Base-by-base conservation (phyloP, 1,284 basidiomycete species). In the Psilocybe mexicana region DNA sequence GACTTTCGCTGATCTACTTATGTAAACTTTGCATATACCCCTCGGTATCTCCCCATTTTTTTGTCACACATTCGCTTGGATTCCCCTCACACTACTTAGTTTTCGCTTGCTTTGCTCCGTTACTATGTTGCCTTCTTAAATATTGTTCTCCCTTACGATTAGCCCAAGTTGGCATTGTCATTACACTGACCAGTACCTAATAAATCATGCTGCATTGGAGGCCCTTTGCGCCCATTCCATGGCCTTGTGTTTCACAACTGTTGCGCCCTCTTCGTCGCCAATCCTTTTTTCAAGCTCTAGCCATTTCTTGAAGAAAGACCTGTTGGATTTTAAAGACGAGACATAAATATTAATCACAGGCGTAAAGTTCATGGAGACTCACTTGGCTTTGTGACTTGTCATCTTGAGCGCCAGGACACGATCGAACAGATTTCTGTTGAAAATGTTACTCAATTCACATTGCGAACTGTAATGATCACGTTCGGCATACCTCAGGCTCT, bases 301-400 rank as follows among this genome's bases (percentile, higher is more conserved):
- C 94, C 96, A 98, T 74, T 98, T 98, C 75, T 99, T 99, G 84
- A 98, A 97, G 72, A 96, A 88, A 42, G 88, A 86, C 74, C 91
- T 92, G 6, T 6, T 18, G 43, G 8, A 26, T 18, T 18, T 18
- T 60, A 10, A 40, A 40, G 38, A 55, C 42, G 40, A 47, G 57
- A 57, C 49, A 49, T 48, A 48, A 63, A 43, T 60, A 30, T 65
- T 36, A 65, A 56, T 28, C 14, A 26, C 12, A 43, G 52, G 66
- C 26, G 65, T 49, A 47, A 59, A 53, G 35, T 10, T 30, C 49
- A 47, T 48, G 25, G 23, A 24, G 30, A 72, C 84, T 65, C 71
- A 94, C 92, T 96, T 96, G 54, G 93, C 94, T 76, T 96, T 96
- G 72, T 97, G 95, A 67, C 87, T 92, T 6, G 93, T 96, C 79